Conservation (phyloP, 768 basidiomycete species). For the Suillus tomentosus region DNA sequence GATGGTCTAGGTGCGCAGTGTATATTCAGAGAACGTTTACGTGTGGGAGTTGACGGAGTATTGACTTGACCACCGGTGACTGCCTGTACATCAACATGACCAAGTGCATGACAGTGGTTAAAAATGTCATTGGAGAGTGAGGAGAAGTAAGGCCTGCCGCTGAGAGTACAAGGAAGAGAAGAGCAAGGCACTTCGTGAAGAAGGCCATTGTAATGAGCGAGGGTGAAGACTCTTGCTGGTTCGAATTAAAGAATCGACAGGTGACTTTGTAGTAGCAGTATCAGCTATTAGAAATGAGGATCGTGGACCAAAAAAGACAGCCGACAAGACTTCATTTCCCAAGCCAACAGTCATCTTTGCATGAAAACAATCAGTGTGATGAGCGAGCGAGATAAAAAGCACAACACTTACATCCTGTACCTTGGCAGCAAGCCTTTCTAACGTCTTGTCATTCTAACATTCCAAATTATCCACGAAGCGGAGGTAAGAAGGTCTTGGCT, state of each 20-base stretch:
- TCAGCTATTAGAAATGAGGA: conserved; percentile 6
- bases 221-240: conserved; percentile 18
- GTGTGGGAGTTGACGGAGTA: conserved; percentile 8
- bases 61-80: conserved; percentile 5
- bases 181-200: conserved; percentile 44
- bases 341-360: too few species aligned
- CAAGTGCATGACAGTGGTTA: conserved; percentile 24
- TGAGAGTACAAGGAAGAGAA: conserved; percentile 46
- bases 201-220: conserved; percentile 29
- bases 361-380: too few species aligned
- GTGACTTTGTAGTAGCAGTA: conserved; percentile 17
- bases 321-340: too few species aligned
- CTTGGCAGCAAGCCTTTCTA: too few species aligned
- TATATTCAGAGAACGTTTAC: conserved; percentile 31
- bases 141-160: conserved; percentile 38
- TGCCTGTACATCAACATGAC: background rate
- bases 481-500: too few species aligned
- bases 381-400: too few species aligned
- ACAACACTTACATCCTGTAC: too few species aligned
- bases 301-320: conserved; percentile 7
- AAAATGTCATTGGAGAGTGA: conserved; percentile 34
- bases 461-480: too few species aligned
- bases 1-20: conserved; percentile 24
- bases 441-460: too few species aligned
- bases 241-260: conserved; percentile 20